A percentile compares a stretch with the other conserved stretches of the same genome.
phyloP scores from a whole-genome alignment of 148 eudicot species.

The Silene uniflora region DNA sequence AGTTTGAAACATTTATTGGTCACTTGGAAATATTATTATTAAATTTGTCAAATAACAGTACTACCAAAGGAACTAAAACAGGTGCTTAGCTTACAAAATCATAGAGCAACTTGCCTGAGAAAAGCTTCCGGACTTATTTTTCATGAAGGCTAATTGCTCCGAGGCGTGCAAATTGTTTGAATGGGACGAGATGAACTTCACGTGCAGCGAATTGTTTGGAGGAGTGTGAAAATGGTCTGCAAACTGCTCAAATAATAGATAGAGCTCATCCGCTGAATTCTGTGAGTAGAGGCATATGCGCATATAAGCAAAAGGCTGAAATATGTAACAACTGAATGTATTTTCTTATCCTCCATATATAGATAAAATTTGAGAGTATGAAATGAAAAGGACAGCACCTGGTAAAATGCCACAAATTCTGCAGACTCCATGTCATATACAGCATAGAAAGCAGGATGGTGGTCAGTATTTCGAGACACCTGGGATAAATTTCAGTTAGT shows the following conservation, averaged over 20 bases:
- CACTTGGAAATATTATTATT: not conserved
- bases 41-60: not conserved
- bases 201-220: slow-evolving; percentile 54
- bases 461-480: slow-evolving; percentile 81
- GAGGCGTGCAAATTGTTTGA: slow-evolving; percentile 80
- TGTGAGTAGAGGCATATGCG: slow-evolving; percentile 26
- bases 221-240: slow-evolving; percentile 76
- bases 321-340: not conserved
- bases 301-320: slow-evolving; percentile 5
- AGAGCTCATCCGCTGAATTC: slow-evolving; percentile 92
- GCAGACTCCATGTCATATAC: slow-evolving; percentile 96
- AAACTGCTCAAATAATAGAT: slow-evolving; percentile 76
- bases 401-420: slow-evolving; percentile 85
- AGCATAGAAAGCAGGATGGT: slow-evolving; percentile 89
- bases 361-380: not conserved
- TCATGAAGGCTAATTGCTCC: slow-evolving; percentile 71
- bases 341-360: not conserved
- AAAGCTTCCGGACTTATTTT: slow-evolving; percentile 68
- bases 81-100: not conserved
- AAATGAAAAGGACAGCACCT: slow-evolving; percentile 41
- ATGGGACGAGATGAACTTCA: slow-evolving; percentile 85
- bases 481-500: slow-evolving; percentile 33
- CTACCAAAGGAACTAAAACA: not conserved
- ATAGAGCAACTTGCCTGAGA: slow-evolving; percentile 52
- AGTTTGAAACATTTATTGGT: no score